Base-by-base conservation (phyloP, 1,139 yeast genomes). In the Suzukiozyma palmioleophila region DNA sequence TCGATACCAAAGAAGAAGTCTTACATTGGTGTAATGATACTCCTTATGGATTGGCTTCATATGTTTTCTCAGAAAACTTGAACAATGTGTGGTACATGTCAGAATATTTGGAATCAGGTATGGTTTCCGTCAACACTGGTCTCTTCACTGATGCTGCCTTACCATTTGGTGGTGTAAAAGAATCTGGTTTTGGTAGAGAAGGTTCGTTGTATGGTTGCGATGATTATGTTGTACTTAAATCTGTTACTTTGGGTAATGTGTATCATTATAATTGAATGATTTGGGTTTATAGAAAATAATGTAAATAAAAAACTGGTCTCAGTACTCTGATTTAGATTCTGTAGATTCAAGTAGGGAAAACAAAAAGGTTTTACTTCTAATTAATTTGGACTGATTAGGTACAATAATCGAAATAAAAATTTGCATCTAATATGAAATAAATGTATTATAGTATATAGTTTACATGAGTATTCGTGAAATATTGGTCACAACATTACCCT, bases 41-140 rank as follows among this genome's bases (percentile, higher is more conserved):
- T 15, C 66, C 64, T 10, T 66, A 55, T 39, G 77, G 77, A 11
- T 68, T 71, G 50, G 73, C 76, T 7, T 68, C 74, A 2, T 70
- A 70, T 52, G 58, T 71, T 9, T 70, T 61, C 50, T 56, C 73
- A 3, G 66, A 64, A 43, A 64, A 56, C 43, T 62, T 84, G 42
- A 66, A 76, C 45, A 81, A 81, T 32, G 68, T 84, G 12, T 77
- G 81, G 68, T 69, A 76, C 29, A 60, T 68, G 51, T 62, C 69
- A 11, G 73, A 68, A 47, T 60, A 50, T 31, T 56, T 71, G 45
- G 72, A 71, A 45, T 60, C 63, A 12, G 77, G 77, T 21, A 71
- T 71, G 75, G 68, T 71, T 12, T 63, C 73, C 26, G 73, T 68
- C 4, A 71, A 71, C 47, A 69, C 74, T 4, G 76, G 75, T 2